Evolutionary conservation across 1,139 yeast genomes (phyloP).

Genomic region (Diutina ranongensis): DNA sequence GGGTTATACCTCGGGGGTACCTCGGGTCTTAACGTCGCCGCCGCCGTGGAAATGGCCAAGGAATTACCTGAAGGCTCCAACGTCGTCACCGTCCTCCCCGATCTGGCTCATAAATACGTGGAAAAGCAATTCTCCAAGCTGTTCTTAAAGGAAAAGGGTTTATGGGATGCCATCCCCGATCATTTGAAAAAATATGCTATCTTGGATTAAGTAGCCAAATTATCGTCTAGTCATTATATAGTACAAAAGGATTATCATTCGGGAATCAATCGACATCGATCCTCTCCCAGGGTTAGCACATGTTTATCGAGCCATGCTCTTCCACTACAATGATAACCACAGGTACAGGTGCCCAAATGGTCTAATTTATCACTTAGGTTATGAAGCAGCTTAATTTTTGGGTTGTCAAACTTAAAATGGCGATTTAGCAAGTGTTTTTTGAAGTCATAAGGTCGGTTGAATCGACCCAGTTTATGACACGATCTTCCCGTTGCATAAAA

Average conservation of each 20-base stretch:
- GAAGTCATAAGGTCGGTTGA: conserved; percentile 60
- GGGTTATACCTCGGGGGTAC: conserved; percentile 90
- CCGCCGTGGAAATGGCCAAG: conserved; percentile 64
- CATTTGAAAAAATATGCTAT: conserved; percentile 55
- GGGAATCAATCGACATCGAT: neutral
- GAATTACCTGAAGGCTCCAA: conserved; percentile 71
- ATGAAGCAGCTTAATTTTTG: conserved; percentile 34
- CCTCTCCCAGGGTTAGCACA: conserved; percentile 20
- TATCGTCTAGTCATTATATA: neutral
- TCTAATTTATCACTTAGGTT: conserved; percentile 43
- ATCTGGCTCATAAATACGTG: conserved; percentile 80
- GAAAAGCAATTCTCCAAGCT: conserved; percentile 65
- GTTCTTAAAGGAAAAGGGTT: conserved; percentile 65
- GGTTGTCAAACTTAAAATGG: conserved; percentile 47
- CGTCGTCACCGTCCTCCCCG: conserved; percentile 78
- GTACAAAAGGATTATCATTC: neutral
- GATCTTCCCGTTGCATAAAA: conserved; percentile 41
- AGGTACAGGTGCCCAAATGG: conserved; percentile 43
- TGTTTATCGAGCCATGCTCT: conserved; percentile 49
- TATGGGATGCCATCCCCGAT: conserved; percentile 57
- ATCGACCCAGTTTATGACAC: conserved; percentile 43
- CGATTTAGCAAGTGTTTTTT: conserved; percentile 56
- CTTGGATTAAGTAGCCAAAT: conserved; percentile 16
- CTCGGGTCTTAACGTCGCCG: conserved; percentile 72
- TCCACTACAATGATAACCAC: conserved; percentile 42